phyloP scores from a whole-genome alignment of 495 filamentous ascomycete species.

The Aspergillus incahuasiensis region DNA sequence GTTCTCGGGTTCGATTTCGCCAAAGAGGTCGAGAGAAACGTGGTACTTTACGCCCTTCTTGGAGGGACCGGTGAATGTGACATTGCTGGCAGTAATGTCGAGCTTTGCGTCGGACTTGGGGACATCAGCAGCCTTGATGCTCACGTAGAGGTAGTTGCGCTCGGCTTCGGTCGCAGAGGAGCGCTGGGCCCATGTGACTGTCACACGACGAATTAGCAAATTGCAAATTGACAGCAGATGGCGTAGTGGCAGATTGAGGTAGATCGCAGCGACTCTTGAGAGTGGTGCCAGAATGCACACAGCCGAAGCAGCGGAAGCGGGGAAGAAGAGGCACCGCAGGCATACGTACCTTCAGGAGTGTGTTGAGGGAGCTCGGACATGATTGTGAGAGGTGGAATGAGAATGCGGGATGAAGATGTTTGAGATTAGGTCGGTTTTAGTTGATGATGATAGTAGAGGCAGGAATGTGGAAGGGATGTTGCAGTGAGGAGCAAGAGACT shows the following conservation, averaged over 20 bases:
- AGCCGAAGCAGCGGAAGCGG: conserved; percentile 26
- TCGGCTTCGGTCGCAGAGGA: conserved; percentile 71
- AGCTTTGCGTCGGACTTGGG: conserved; percentile 63
- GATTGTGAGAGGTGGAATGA: conserved; percentile 16
- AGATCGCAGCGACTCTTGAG: background rate
- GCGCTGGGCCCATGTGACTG: conserved; percentile 97
- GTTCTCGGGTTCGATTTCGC: conserved; percentile 78
- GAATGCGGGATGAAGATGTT: conserved; percentile 10
- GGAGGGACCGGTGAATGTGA: conserved; percentile 77
- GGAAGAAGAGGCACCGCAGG: conserved; percentile 27
- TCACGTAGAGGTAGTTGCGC: conserved; percentile 91
- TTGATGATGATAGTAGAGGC: conserved; percentile 15
- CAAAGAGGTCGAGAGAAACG: conserved; percentile 84
- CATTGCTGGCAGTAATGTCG: conserved; percentile 68
- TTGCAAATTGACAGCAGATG: background rate
- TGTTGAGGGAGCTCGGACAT: conserved; percentile 30
- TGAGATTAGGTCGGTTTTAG: background rate
- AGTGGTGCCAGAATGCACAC: conserved; percentile 5
- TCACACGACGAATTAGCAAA: conserved; percentile 18
- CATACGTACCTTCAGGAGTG: conserved; percentile 39
- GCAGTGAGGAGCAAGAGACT: conserved; percentile 14
- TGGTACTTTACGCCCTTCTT: conserved; percentile 79
- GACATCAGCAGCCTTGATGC: conserved; percentile 81
- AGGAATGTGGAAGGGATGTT: conserved; percentile 11
- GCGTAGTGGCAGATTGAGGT: background rate